Conservation (phyloP, 163 green algal species). For the Coccomyxa subellipsoidea region DNA sequence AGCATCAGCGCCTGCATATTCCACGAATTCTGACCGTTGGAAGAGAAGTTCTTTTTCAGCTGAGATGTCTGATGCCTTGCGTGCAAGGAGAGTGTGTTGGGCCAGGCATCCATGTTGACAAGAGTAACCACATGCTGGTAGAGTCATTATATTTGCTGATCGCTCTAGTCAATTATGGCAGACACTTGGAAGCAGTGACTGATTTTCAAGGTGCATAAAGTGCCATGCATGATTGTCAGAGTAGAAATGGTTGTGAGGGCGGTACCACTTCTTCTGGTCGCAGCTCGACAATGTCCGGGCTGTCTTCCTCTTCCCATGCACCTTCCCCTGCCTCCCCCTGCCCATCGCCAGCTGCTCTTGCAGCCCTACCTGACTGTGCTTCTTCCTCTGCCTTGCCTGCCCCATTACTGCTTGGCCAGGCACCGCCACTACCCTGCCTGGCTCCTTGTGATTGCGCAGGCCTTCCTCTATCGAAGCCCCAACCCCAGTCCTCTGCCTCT, state of each 20-base stretch:
- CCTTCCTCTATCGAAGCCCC: background rate
- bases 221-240: no score
- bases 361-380: background rate
- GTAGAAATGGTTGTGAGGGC: no score
- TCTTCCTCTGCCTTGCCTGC: background rate
- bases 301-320: background rate
- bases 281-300: slow-evolving; percentile 4
- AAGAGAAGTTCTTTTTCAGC: background rate
- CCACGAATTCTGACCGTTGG: background rate
- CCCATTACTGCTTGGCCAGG: background rate
- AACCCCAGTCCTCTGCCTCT: background rate
- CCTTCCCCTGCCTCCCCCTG: background rate
- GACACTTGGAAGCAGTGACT: no score
- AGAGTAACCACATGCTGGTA: no score
- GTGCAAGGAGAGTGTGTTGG: background rate
- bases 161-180: no score
- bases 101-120: no score
- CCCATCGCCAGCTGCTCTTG: background rate
- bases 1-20: slow-evolving; percentile 6
- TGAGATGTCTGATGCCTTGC: background rate
- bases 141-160: background rate
- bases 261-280: background rate
- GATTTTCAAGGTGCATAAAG: no score
- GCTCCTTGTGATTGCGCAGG: background rate
- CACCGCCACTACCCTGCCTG: background rate